These are phyloP conservation scores for Allium sativum DNA, from an alignment of 106 monocot genomes.

Conservation along the genomic window DNA sequence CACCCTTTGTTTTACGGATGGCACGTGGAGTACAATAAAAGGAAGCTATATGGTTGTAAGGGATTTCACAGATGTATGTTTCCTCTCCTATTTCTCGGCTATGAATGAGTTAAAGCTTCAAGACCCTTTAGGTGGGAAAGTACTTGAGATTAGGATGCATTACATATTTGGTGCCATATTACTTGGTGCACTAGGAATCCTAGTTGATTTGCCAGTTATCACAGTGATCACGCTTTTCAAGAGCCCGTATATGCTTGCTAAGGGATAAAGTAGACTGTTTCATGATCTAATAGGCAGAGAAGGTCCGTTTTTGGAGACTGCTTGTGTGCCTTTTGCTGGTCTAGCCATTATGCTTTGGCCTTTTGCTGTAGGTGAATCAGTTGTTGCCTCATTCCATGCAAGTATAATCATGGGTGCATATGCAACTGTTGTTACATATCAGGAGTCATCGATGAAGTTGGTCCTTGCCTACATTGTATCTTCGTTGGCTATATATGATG, in stretches of 20 bases:
- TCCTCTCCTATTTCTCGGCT: conserved; percentile 82
- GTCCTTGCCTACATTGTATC: conserved; percentile 55
- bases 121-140: conserved; percentile 41
- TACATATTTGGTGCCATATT: conserved; percentile 41
- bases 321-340: conserved; percentile 95
- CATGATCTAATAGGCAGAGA: conserved; percentile 91
- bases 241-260: conserved; percentile 83
- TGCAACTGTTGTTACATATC: conserved; percentile 68
- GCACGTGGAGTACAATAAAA: conserved; percentile 81
- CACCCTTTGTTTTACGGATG: conserved; percentile 75
- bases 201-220: conserved; percentile 52
- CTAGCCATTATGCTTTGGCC: conserved; percentile 96
- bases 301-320: conserved; percentile 94
- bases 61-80: conserved; percentile 75
- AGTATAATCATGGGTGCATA: conserved; percentile 68
- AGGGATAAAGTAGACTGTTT: conserved; percentile 79
- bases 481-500: conserved; percentile 73
- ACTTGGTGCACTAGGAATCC: conserved; percentile 49
- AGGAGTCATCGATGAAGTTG: conserved; percentile 74
- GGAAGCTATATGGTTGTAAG: conserved; percentile 73
- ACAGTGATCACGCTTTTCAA: conserved; percentile 54
- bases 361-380: conserved; percentile 53
- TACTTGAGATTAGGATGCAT: conserved; percentile 71
- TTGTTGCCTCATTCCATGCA: conserved; percentile 55
- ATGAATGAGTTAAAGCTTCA: conserved; percentile 71